Conservation (phyloP, 352 stramenopile species). For the Phytopythium ostracodes region DNA sequence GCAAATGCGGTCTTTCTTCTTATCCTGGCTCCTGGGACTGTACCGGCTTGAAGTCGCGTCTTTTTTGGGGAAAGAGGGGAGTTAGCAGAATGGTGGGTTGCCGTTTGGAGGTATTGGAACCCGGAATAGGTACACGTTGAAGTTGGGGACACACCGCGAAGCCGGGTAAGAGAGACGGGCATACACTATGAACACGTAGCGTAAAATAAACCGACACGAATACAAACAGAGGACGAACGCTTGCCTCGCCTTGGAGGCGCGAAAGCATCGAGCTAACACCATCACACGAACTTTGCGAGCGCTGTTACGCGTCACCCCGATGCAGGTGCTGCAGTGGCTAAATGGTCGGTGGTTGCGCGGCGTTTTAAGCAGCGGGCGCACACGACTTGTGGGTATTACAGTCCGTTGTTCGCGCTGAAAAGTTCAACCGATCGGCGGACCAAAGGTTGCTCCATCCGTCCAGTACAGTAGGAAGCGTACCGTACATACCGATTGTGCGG, state of each 20-base stretch:
- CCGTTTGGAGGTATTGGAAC: too few relatives aligned
- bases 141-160: background rate
- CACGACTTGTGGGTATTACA: too few relatives aligned
- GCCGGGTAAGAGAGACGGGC: background rate
- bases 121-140: background rate
- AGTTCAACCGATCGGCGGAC: too few relatives aligned
- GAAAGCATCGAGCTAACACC: background rate
- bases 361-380: too few relatives aligned
- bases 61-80: background rate
- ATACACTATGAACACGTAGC: conserved; percentile 1
- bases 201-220: conserved; percentile 1
- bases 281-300: too few relatives aligned
- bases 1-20: background rate
- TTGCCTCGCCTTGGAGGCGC: background rate
- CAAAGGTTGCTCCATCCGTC: too few relatives aligned
- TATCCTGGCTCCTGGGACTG: background rate
- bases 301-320: too few relatives aligned
- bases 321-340: too few relatives aligned
- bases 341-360: too few relatives aligned
- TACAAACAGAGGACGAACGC: background rate
- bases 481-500: background rate
- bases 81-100: too few relatives aligned
- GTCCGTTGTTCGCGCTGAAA: background rate
- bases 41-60: background rate
- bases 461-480: background rate